Conservation (phyloP, 2,329 filamentous ascomycete genomes). For the Fusarium bulbicola region DNA sequence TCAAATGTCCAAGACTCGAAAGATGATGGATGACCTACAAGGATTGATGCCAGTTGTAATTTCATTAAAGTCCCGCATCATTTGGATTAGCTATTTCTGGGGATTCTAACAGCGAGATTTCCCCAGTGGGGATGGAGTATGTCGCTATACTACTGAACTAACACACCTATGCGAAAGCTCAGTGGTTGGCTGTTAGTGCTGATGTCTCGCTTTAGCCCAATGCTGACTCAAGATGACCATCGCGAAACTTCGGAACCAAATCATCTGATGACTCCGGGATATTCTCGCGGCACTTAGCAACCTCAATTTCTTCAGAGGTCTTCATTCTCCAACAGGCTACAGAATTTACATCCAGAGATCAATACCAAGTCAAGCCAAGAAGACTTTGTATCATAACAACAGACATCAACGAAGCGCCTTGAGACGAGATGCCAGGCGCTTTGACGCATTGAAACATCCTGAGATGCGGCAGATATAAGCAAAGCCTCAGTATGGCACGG, state of each 20-base stretch:
- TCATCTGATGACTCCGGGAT: constrained; percentile 11
- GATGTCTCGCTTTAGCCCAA: neutral
- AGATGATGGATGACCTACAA: neutral
- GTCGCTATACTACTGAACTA: neutral
- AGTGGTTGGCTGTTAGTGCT: neutral
- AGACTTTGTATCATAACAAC: neutral
- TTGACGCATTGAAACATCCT: neutral
- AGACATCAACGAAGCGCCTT: neutral
- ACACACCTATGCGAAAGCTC: rapidly evolving
- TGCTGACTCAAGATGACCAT: neutral
- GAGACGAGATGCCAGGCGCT: constrained; percentile 8
- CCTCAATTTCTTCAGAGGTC: neutral
- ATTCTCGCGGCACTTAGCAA: constrained; percentile 5
- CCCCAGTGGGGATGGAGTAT: neutral
- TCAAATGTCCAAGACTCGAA: neutral
- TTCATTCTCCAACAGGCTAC: neutral
- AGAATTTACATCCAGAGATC: neutral
- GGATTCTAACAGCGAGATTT: neutral
- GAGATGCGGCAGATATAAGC: constrained; percentile 13
- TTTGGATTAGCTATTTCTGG: neutral
- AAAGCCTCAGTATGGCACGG: neutral
- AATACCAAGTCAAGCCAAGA: no score
- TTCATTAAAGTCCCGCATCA: neutral
- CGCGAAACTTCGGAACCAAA: constrained; percentile 22
- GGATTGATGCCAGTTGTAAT: neutral